Evolutionary conservation across 225 moss, liverwort and hornwort species (phyloP), one percentile per base, ranked within the genome.

Genomic region (Rhytidiadelphus loreus): DNA sequence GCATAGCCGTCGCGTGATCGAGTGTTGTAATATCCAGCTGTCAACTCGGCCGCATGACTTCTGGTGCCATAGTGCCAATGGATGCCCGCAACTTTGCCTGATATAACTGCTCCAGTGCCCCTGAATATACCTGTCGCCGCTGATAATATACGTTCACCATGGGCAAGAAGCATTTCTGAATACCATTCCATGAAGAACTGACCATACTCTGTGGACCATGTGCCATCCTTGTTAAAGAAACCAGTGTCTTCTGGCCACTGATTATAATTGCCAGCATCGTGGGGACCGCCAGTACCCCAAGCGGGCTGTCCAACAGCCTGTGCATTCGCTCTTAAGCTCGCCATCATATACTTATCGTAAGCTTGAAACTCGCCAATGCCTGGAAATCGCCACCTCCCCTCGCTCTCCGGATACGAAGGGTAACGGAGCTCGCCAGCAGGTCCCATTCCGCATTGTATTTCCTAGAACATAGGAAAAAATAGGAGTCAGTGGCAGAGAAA

Each of bases 371-470:
- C 94, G 48, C 96, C 96, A 63, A 96, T 95, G 25, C 94, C 96
- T 41, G 96, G 96, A 78, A 96, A 96, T 55, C 90, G 92, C 96
- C 96, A 96, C 74, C 76, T 90, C 6, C 95, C 93, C 71, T 96
- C 93, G 20, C 90, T 93, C 83, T 95, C 95, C 19, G 96, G 96
- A 85, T 96, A 96, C 6, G 94, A 92, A 37, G 96, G 96, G 78
- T 93, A 96, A 37, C 96, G 90, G 41, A 96, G 93, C 77, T 96
- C 96, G 50, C 96, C 96, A 33, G 96, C 96, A 76, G 96, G 95
- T 77, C 96, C 96, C 96, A 96, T 95, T 63, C 96, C 96, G 35
- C 95, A 95, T 93, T 96, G 96, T 25, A 96, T 95, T 87, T 96
- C 95, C 96, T 96, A 83, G 1, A 78, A 44, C n/a, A 73, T 2